Evolutionary conservation across 306 rosid genomes (phyloP).

Genomic region (Biancaea sappan): DNA sequence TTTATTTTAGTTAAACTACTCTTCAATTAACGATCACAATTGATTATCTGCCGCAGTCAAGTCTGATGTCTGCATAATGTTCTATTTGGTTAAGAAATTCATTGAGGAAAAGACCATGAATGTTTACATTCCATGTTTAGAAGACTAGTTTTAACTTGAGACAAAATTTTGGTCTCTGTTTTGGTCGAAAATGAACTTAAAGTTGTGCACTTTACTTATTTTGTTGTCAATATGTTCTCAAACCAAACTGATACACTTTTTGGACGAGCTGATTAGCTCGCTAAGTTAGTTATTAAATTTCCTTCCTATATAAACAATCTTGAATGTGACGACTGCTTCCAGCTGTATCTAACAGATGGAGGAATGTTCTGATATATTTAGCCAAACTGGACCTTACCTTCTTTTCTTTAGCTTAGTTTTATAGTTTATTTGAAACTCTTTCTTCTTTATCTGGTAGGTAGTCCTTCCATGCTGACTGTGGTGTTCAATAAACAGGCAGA

Average conservation of each 20-base stretch:
- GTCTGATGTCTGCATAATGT: background rate
- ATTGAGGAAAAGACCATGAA: background rate
- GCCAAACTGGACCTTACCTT: background rate
- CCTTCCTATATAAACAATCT: background rate
- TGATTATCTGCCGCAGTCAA: background rate
- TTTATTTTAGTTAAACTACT: background rate
- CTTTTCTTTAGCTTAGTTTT: background rate
- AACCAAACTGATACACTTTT: background rate
- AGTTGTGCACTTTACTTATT: background rate
- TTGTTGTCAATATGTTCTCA: conserved; percentile 14
- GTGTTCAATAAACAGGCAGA: background rate
- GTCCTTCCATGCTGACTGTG: conserved; percentile 1
- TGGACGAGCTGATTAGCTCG: background rate
- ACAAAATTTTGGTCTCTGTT: background rate
- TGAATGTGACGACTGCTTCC: conserved; percentile 7
- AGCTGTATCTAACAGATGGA: background rate
- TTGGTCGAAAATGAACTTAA: background rate
- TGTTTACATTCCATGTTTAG: conserved; percentile 11
- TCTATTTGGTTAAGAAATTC: background rate
- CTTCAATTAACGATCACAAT: background rate
- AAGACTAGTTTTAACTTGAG: background rate
- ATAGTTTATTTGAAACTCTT: background rate
- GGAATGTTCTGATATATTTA: conserved; percentile 22
- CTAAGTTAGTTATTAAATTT: conserved; percentile 19
- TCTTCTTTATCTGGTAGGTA: background rate